Conservation (phyloP, 129 eudicot species). For the Logfia minima region DNA sequence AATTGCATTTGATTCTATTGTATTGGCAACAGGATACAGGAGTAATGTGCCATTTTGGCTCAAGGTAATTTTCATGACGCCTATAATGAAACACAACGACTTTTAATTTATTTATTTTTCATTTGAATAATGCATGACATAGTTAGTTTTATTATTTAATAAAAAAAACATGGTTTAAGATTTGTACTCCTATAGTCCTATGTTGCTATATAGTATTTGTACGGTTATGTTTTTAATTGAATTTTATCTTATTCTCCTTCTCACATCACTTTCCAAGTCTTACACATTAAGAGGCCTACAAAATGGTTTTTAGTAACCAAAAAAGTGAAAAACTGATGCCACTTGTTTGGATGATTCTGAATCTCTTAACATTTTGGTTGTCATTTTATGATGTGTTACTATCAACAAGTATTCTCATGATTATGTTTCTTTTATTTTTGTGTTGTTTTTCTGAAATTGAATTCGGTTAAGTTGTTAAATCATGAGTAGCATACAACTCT, state of each 20-base stretch:
- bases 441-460: background rate
- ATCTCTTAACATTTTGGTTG: slow-evolving; percentile 38
- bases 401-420: slow-evolving; percentile 45
- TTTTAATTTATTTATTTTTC: background rate
- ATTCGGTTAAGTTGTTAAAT: slow-evolving; percentile 19
- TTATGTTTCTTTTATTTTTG: slow-evolving; percentile 20
- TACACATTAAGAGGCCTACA: slow-evolving; percentile 66
- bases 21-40: slow-evolving; percentile 86
- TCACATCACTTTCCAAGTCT: slow-evolving; percentile 65
- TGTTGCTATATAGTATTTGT: slow-evolving; percentile 1
- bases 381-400: slow-evolving; percentile 56
- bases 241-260: slow-evolving; percentile 42
- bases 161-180: slow-evolving; percentile 12
- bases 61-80: slow-evolving; percentile 52
- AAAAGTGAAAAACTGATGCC: slow-evolving; percentile 68
- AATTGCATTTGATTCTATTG: slow-evolving; percentile 66
- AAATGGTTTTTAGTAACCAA: slow-evolving; percentile 45
- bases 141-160: background rate
- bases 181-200: background rate
- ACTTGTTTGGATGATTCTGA: slow-evolving; percentile 66
- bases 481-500: slow-evolving; percentile 21
- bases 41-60: slow-evolving; percentile 95
- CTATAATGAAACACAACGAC: background rate
- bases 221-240: background rate
- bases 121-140: slow-evolving; percentile 8